A percentile compares a stretch with the other conserved stretches of the same genome.
These are phyloP conservation scores for Pyrenula aspistea DNA, from an alignment of 495 filamentous ascomycete genomes.

Conservation along the genomic window DNA sequence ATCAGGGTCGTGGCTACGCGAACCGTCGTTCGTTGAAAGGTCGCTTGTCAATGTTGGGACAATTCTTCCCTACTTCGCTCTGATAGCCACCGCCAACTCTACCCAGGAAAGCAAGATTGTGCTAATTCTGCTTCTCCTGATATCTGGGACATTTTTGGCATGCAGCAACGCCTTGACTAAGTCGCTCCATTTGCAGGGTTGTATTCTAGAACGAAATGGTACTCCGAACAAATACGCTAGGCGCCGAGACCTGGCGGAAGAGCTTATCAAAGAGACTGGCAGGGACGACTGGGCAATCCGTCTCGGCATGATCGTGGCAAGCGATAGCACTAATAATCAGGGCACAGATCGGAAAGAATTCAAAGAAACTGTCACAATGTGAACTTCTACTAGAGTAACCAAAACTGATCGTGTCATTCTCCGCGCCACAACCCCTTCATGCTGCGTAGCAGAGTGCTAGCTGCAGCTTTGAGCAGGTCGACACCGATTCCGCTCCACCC, in stretches of 20 bases:
- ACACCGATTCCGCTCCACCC: neutral
- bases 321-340: neutral
- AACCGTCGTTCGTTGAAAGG: slow-evolving; percentile 35
- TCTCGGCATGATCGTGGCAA: slow-evolving; percentile 18
- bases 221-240: slow-evolving; percentile 16
- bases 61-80: slow-evolving; percentile 41
- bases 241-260: slow-evolving; percentile 21
- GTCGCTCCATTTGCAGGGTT: slow-evolving; percentile 16
- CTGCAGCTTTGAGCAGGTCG: neutral
- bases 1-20: slow-evolving; percentile 39
- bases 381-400: too few species aligned
- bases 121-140: slow-evolving; percentile 33
- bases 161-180: slow-evolving; percentile 27
- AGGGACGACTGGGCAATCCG: slow-evolving; percentile 24
- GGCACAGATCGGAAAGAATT: neutral
- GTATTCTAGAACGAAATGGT: slow-evolving; percentile 10
- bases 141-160: slow-evolving; percentile 35
- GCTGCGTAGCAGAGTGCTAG: neutral
- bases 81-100: slow-evolving; percentile 37
- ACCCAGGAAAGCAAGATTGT: slow-evolving; percentile 32
- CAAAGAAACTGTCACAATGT: slow-evolving; percentile 1
- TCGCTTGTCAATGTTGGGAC: slow-evolving; percentile 34
- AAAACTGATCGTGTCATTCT: too few species aligned
- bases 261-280: slow-evolving; percentile 21
- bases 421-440: neutral